A percentile compares a stretch with the other conserved stretches of the same genome.
These are phyloP conservation scores for Pholiota microspora DNA, from an alignment of 768 basidiomycete genomes.

Conservation along the genomic window DNA sequence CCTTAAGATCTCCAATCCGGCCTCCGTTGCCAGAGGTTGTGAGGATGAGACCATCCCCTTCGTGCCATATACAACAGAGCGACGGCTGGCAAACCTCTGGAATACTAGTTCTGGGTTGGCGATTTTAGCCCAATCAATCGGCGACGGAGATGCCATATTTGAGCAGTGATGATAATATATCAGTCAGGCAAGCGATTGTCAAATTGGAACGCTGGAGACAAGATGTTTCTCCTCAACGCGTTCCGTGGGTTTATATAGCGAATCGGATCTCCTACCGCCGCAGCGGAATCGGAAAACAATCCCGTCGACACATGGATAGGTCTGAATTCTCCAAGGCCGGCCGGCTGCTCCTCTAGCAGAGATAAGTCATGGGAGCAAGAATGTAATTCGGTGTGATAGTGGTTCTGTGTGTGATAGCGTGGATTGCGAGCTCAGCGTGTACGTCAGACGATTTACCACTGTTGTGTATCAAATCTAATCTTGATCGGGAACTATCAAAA, in stretches of 20 bases:
- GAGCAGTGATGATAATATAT: background rate
- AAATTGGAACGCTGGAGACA: background rate
- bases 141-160: conserved; percentile 33
- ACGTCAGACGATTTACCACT: background rate
- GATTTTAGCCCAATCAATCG: conserved; percentile 57
- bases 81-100: conserved; percentile 75
- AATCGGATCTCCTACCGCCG: conserved; percentile 2
- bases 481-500: conserved; percentile 23
- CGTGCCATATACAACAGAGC: conserved; percentile 83
- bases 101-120: conserved; percentile 65
- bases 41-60: conserved; percentile 88
- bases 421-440: background rate
- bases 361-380: background rate
- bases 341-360: background rate
- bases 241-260: conserved; percentile 3
- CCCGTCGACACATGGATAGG: conserved; percentile 1
- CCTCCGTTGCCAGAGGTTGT: conserved; percentile 89
- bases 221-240: background rate
- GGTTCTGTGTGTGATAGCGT: background rate
- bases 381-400: background rate
- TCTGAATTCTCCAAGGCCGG: background rate
- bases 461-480: conserved; percentile 8
- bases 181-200: background rate
- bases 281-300: conserved; percentile 1
- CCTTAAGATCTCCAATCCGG: conserved; percentile 86